These are phyloP conservation scores for Macroventuria anomochaeta DNA, from an alignment of 2,329 filamentous ascomycete genomes.

Conservation along the genomic window DNA sequence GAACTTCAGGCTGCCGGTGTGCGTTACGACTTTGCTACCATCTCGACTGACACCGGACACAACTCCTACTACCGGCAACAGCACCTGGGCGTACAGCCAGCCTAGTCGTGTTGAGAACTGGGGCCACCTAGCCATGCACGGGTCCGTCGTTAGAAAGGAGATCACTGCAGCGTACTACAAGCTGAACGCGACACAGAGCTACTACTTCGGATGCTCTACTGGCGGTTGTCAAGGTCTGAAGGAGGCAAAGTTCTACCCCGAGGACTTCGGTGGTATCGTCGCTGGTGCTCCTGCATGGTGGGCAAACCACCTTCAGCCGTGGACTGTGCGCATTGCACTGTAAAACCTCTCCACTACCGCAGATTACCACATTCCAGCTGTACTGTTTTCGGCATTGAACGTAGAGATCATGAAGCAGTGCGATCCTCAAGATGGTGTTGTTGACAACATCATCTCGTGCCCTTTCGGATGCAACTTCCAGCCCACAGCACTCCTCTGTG, in stretches of 20 bases:
- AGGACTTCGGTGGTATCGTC: conserved; percentile 66
- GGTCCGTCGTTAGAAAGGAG: conserved; percentile 58
- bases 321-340: conserved; percentile 54
- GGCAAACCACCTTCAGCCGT: conserved; percentile 55
- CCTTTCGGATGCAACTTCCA: conserved; percentile 53
- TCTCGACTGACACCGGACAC: conserved; percentile 57
- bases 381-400: conserved; percentile 55
- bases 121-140: conserved; percentile 52
- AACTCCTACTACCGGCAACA: conserved; percentile 45
- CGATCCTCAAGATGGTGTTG: conserved; percentile 57
- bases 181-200: conserved; percentile 53
- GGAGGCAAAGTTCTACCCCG: conserved; percentile 60
- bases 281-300: conserved; percentile 62
- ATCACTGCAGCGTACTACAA: conserved; percentile 59
- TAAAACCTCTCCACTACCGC: conserved; percentile 57
- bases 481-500: conserved; percentile 50
- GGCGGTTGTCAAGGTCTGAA: conserved; percentile 66
- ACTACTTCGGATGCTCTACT: conserved; percentile 65
- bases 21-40: conserved; percentile 53
- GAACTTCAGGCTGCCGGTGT: conserved; percentile 27
- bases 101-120: conserved; percentile 51
- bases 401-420: conserved; percentile 57
- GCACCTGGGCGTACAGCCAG: conserved; percentile 49
- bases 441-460: conserved; percentile 57
- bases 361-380: conserved; percentile 53